Evolutionary conservation across 2,329 filamentous ascomycete genomes (phyloP), one percentile per base, ranked within the genome.

Genomic region (Spiromastix sp.): DNA sequence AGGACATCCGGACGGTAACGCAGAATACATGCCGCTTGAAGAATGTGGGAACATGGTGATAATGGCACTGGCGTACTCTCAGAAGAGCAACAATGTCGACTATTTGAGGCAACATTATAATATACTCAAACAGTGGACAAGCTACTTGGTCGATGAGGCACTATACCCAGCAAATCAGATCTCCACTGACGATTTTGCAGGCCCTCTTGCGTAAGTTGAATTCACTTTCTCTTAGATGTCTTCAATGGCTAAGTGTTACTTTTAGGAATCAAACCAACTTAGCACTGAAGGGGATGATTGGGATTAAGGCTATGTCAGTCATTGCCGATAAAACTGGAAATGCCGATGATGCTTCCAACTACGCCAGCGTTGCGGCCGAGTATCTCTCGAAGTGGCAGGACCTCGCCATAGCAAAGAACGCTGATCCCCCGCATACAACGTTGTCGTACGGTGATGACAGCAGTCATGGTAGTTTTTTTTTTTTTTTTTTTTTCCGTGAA

Each of bases 151-250:
- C n/a, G 70, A 84, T 19, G 82, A 78, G 51, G 73, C 80, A 17
- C 64, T 89, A 27, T 74, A 83, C 39, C 84, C 84, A 2, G 73
- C 77, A 3, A 77, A 84, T 43, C 84, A 89, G 57, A 18, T 25
- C 25, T n/a, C n/a, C 28, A 30, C 8, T 21, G 20, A 4, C 10
- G 7, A 10, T 11, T 13, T 27, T 25, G 30, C 37, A 19, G 36
- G 20, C 10, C 10, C 16, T 12, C 6, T n/a, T 31, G 27, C 18
- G 34, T 19, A 7, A 12, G 11, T 4, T 34, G 9, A 36, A 72
- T 69, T 91, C n/a, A 85, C 78, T 15, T 89, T 84, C 1, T n/a
- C n/a, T n/a, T n/a, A n/a, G 84, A 91, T 50, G 84, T 91, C 51
- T 91, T 89, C 54, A 83, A 84, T 2, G 84, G 84, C 26, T 79